Evolutionary conservation across 2,329 filamentous ascomycete species (phyloP), one percentile per base, ranked within the genome.

Genomic region (Monosporascus sp.): DNA sequence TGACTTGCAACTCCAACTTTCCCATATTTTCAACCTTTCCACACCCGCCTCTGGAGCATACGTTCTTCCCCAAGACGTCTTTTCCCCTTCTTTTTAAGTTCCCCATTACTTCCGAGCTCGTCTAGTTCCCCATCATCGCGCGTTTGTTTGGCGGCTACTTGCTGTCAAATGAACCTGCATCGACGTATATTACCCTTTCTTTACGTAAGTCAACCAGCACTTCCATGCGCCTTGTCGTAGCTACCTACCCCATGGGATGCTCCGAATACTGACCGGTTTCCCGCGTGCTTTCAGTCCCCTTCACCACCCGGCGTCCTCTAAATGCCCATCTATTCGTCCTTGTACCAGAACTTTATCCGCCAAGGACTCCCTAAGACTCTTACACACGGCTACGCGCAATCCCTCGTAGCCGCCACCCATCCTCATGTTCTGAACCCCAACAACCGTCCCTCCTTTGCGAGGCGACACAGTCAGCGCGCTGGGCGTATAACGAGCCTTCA

Each of bases 101-200:
- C 46, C 55, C 55, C 31, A 50, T 47, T 52, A 55, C 31, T 57
- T 55, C 52, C 48, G 44, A 47, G 48, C 48, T 31, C 50, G 36
- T 50, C 48, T 48, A 57, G 36, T 41, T 47, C 43, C 44, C 56
- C 49, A 65, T 60, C 63, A 66, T 73, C 73, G 90, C 91, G 91
- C 90, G 90, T 86, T 96, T 91, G 80, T 87, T 95, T 94, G 91
- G 81, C 90, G 89, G 86, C 86, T 76, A 69, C 58, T 64, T 61
- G 87, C 90, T 92, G 91, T 95, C 90, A 93, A 91, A 96, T 96
- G 92, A 96, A 94, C 91, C 91, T 97, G 92, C 91, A 92, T 78
- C 77, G 75, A 76, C 76, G 75, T 70, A 76, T 78, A 71, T 69
- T 76, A 72, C 74, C 77, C 75, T 81, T 77, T 78, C 79, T 80